Base-by-base conservation (phyloP, 495 filamentous ascomycete genomes). In the Jackrogersella multiformis region DNA sequence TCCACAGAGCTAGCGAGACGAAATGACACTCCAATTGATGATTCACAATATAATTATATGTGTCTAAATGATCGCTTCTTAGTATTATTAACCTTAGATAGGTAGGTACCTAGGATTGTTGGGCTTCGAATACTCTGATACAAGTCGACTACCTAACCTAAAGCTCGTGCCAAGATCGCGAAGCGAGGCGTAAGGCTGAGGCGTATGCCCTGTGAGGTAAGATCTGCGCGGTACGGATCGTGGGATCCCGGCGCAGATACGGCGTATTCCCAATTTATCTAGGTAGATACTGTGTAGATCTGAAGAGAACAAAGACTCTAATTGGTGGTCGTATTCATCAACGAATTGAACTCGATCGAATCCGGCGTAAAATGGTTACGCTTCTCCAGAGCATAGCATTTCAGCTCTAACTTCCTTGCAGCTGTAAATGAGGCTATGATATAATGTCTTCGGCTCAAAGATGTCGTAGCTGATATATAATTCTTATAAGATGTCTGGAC, bases 401-500 rank as follows among this genome's bases (percentile, higher is more conserved):
- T 62, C 51, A 57, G 44, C 53, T 41, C 52, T 41, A 6, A n/a
- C 7, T 8, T 4, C 28, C 23, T 10, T 56, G 24, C 23, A 34
- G 35, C 39, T 45, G 36, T 26, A 44, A 45, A 60, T 44, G 51
- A 60, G 64, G 64, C 64, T 60, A 35, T 67, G 20, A 49, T 57
- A 23, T 24, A 23, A 42, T 4, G 42, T 4, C 24, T 32, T 48
- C 39, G 34, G 21, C 20, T 36, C 3, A 24, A 15, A 21, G 12
- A 16, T 5, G 23, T 15, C 35, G 26, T 5, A 2, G 10, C 13
- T 21, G 26, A 48, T 56, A 63, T 56, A 56, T 55, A n/a, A n/a
- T n/a, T n/a, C n/a, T n/a, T n/a, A n/a, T n/a, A 63, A 49, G 12
- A 38, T 53, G 51, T 20, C 9, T 6, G 15, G 13, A 39, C 16